Conservation (phyloP, 1,284 basidiomycete species). For the Marasmius sp. region DNA sequence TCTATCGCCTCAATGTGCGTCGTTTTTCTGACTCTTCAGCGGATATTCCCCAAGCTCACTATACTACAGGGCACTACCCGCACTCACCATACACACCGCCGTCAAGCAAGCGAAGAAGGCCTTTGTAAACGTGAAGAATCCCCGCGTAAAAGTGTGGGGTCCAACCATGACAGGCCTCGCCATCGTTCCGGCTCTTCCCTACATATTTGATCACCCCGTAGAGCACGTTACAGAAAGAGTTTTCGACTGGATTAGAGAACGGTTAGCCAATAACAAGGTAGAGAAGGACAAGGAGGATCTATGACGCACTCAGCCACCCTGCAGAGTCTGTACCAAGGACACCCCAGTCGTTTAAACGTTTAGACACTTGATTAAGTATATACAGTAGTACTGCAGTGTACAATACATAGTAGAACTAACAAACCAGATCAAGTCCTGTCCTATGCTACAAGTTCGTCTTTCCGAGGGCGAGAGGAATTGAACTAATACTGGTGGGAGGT, state of each 20-base stretch:
- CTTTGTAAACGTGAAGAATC: constrained; percentile 65
- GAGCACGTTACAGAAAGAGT: constrained; percentile 62
- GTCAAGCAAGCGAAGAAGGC: constrained; percentile 79
- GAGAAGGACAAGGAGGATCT: constrained; percentile 24
- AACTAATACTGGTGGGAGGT: constrained; percentile 82
- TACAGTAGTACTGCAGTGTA: not conserved
- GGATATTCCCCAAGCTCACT: constrained; percentile 1
- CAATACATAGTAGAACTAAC: not conserved
- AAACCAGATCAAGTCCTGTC: not conserved
- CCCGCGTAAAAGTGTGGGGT: constrained; percentile 73
- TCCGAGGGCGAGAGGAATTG: constrained; percentile 75
- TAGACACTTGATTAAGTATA: too few species aligned
- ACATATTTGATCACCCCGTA: constrained; percentile 84
- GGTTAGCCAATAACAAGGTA: constrained; percentile 28
- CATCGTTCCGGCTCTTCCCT: constrained; percentile 80
- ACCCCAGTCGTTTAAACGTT: too few species aligned
- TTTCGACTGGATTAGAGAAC: constrained; percentile 67
- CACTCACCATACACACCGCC: constrained; percentile 83
- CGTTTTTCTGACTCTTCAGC: constrained; percentile 8
- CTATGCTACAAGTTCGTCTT: constrained; percentile 41
- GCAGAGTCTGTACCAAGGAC: not conserved
- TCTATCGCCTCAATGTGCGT: constrained; percentile 85
- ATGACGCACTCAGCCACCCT: not conserved
- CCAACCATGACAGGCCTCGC: constrained; percentile 80
- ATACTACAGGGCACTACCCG: constrained; percentile 64